Base-by-base conservation (phyloP, 169 alveolate species). In the Eimeria praecox region DNA sequence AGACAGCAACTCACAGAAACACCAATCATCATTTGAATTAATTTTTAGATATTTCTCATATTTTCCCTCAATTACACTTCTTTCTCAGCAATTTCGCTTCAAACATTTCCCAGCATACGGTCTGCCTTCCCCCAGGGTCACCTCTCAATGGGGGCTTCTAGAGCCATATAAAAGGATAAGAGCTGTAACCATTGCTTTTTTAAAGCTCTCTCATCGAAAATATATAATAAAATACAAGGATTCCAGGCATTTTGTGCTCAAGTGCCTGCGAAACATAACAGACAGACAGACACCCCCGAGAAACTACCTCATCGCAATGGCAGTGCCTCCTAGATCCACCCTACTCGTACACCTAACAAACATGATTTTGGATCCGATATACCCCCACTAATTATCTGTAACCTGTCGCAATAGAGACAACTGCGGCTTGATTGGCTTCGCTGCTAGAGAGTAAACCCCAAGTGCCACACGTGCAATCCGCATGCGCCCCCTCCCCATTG, bases 51-150 rank as follows among this genome's bases (percentile, higher is more conserved):
- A 30, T 27, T 66, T 66, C 27, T 66, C 46, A 30, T 22, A 10
- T 12, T 30, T 66, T 66, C 35, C 56, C 12, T 24, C 3, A 62
- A 35, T 8, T 66, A 30, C 22, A 8, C 78, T 66, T 66, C 24
- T 66, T 9, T 30, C 33, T 30, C 46, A 14, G 46, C 24, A 1
- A 12, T 44, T 2, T 30, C 46, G 46, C 78, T n/a, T 6, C 35
- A 66, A 66, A 30, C 78, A 44, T 44, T 44, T 5, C 78, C 44
- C 78, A 8, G 24, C 46, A 18, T 8, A 1, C 20, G 4, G 78
- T 9, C 78, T 24, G 44, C 6, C 22, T 10, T 22, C 78, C 78
- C 75, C 78, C 78, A 66, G 78, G 78, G 78, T 66, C 78, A 66
- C 78, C 78, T 62, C 71, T 62, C 27, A 9, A 30, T 0, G 56